phyloP scores from a whole-genome alignment of 176 grass and related monocot species.

The Oryza longistaminata region DNA sequence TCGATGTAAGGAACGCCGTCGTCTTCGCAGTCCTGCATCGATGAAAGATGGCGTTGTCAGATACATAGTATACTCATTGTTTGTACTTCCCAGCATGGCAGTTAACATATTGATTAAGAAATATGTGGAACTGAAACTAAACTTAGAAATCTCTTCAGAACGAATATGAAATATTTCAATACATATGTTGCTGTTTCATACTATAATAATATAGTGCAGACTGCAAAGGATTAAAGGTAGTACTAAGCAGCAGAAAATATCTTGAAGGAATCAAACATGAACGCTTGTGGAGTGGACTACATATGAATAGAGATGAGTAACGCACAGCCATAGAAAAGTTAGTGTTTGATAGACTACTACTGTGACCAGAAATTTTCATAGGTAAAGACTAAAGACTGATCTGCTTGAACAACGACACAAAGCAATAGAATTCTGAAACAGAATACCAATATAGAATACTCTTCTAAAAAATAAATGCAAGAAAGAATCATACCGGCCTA shows the following conservation, averaged over 20 bases:
- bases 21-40: slow-evolving; percentile 32
- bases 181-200: neutral
- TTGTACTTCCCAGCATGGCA: neutral
- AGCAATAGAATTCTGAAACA: slow-evolving; percentile 7
- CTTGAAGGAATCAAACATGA: neutral
- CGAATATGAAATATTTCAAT: neutral
- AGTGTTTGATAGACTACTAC: neutral
- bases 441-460: neutral
- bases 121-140: neutral
- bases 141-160: neutral
- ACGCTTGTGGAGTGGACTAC: neutral
- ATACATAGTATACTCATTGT: neutral
- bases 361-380: neutral
- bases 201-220: neutral
- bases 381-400: neutral
- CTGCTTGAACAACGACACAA: neutral
- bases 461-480: neutral
- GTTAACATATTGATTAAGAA: neutral
- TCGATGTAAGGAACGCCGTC: slow-evolving; percentile 35
- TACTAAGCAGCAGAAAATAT: neutral
- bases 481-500: slow-evolving; percentile 49
- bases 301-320: neutral
- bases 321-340: neutral
- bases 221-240: neutral
- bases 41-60: neutral